These are phyloP conservation scores for Polytrichum commune DNA, from an alignment of 225 moss, liverwort and hornwort genomes.

Conservation along the genomic window DNA sequence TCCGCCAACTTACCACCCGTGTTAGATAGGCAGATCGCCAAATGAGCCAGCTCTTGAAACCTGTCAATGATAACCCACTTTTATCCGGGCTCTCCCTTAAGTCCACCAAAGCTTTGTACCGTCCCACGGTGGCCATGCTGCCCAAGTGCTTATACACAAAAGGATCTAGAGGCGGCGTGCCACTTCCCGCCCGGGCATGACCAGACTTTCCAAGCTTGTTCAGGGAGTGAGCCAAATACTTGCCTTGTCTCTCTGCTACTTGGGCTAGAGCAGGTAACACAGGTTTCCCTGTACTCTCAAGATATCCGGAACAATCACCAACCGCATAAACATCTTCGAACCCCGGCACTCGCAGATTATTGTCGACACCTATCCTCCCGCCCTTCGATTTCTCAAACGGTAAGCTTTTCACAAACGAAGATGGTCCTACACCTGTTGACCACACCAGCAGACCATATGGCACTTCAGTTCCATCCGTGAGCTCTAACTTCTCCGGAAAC, in stretches of 20 bases:
- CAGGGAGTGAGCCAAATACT: conserved; percentile 65
- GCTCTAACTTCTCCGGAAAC: conserved; percentile 28
- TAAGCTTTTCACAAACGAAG: conserved; percentile 57
- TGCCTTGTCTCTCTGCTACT: conserved; percentile 91
- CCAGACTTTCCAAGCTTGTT: conserved; percentile 48
- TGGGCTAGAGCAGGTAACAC: conserved; percentile 84
- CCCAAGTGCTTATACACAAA: conserved; percentile 88
- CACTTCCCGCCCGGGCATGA: conserved; percentile 20
- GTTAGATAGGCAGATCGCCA: conserved; percentile 94
- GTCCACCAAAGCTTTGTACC: conserved; percentile 85
- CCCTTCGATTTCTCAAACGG: conserved; percentile 51
- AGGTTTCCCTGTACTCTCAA: conserved; percentile 72
- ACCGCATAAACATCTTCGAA: conserved; percentile 66
- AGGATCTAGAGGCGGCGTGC: conserved; percentile 18
- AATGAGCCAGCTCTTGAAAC: conserved; percentile 78
- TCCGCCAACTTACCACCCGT: conserved; percentile 82
- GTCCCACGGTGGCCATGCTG: conserved; percentile 85
- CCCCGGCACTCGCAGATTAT: conserved; percentile 61
- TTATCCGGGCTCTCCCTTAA: conserved; percentile 56
- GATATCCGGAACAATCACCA: conserved; percentile 91
- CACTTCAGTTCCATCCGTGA: conserved; percentile 60
- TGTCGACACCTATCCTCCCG: conserved; percentile 75
- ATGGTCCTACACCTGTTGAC: conserved; percentile 94
- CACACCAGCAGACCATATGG: conserved; percentile 88
- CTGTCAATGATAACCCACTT: conserved; percentile 59